Base-by-base conservation (phyloP, 352 stramenopile species). In the Globisporangium megalacanthum region DNA sequence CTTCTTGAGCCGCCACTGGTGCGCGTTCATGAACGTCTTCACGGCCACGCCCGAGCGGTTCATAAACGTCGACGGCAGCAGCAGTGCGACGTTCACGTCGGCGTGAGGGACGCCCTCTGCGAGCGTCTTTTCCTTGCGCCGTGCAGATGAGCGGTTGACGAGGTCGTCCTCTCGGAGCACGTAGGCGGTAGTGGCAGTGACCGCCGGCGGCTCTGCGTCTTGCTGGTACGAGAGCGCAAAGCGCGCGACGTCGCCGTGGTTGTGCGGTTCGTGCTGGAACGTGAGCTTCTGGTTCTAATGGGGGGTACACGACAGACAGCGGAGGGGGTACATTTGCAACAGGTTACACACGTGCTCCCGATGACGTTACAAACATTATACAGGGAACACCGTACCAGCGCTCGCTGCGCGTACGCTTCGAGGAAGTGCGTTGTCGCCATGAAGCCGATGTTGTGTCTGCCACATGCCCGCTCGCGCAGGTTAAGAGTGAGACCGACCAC, bases 1-100 rank as follows among this genome's bases (percentile, higher is more conserved):
- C 64, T 86, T 88, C 70, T 95, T 95, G 20, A 95, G 70, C 22
- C 83, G 77, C 79, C 84, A 95, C 20, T 72, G 79, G 49, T 94
- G 81, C 19, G 67, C 67, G 56, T 90, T 73, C 79, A 94, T 89
- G 50, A 92, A 93, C 13, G 76, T 77, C 47, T 81, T 70, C 20
- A 94, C 85, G 0, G 83, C 77, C 35, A 74, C 79, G 17, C 85
- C 85, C 9, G 81, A 92, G 53, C 83, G 83, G 64, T 95, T 95
- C 86, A 95, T 95, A 64, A 83, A 95, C 9, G 86, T 95, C 8
- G 70, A 79, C 0, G 86, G 86, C 15, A 88, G 66, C 52, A 95
- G 63, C 47, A 92, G 49, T 20, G 84, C 81, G 36, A 94, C 76
- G 57, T 93, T 90, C 36, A 92, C 85, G 33, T 72, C 54, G 6